A percentile compares a stretch with the other conserved stretches of the same genome.
These are phyloP conservation scores for Curvularia hawaiiensis DNA, from an alignment of 2,329 filamentous ascomycete species.

Conservation along the genomic window DNA sequence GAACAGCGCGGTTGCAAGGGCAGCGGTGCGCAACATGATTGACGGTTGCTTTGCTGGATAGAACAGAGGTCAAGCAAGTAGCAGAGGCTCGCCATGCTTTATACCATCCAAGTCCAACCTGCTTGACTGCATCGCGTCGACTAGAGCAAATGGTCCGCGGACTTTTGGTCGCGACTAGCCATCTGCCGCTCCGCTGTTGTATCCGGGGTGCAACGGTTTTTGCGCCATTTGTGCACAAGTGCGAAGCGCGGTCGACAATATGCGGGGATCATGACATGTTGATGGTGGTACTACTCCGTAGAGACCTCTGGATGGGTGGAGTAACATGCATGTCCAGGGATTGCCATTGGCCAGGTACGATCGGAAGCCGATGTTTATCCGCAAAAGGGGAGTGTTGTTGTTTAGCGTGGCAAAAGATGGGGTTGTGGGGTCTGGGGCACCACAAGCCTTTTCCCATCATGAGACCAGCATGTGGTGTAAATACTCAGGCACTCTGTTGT, in stretches of 20 bases:
- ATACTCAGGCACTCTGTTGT: not conserved
- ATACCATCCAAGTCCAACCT: conserved; percentile 5
- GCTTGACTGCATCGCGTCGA: not conserved
- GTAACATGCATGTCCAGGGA: not conserved
- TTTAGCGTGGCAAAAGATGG: conserved; percentile 8
- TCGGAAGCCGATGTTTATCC: conserved; percentile 9
- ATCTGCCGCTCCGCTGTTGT: conserved; percentile 10
- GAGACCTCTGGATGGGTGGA: conserved; percentile 8
- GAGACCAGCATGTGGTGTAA: not conserved
- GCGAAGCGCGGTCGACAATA: conserved; percentile 6
- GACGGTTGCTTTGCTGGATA: not conserved
- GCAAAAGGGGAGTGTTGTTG: not conserved
- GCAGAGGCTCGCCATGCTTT: conserved; percentile 11
- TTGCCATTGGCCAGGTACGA: conserved; percentile 2
- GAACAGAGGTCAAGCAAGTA: not conserved
- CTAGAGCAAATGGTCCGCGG: not conserved
- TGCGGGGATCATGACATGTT: conserved; percentile 16
- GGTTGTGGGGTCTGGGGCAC: conserved; percentile 13
- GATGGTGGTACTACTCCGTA: conserved; percentile 7
- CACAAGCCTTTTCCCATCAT: conserved; percentile 4
- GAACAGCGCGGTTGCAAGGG: conserved; percentile 20
- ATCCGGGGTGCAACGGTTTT: conserved; percentile 13
- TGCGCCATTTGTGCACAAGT: conserved; percentile 4
- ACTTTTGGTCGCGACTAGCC: conserved; percentile 1
- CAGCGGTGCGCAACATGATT: conserved; percentile 24